phyloP scores from a whole-genome alignment of 495 filamentous ascomycete species.

The Trypethelium eluteriae region DNA sequence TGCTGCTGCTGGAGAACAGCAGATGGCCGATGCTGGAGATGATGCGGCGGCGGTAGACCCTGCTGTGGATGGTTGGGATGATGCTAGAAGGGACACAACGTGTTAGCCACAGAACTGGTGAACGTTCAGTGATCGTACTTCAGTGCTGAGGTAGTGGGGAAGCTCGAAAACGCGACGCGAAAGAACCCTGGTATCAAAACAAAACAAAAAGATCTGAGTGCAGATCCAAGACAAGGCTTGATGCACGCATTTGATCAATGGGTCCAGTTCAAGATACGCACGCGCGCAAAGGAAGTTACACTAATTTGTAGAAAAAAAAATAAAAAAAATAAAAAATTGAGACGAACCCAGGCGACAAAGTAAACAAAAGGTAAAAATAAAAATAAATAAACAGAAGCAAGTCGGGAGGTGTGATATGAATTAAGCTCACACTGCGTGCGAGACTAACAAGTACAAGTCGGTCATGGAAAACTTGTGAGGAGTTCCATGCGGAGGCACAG shows the following conservation, averaged over 20 bases:
- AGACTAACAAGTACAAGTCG: background rate
- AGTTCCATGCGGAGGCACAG: slow-evolving; percentile 3
- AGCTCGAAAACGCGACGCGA: background rate
- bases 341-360: background rate
- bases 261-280: background rate
- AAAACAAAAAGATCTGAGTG: background rate
- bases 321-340: background rate
- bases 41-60: slow-evolving; percentile 37
- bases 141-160: background rate
- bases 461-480: background rate
- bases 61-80: slow-evolving; percentile 34
- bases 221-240: slow-evolving; percentile 1
- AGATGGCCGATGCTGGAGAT: slow-evolving; percentile 33
- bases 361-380: background rate
- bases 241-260: background rate
- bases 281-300: too few relatives aligned
- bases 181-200: slow-evolving; percentile 2
- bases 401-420: background rate
- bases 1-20: slow-evolving; percentile 35
- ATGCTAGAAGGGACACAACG: slow-evolving; percentile 29
- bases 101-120: slow-evolving; percentile 19
- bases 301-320: background rate
- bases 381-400: background rate
- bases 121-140: slow-evolving; percentile 6
- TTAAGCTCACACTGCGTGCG: background rate